phyloP scores from a whole-genome alignment of 345 rosid genomes.

The Eucalyptus regnans region DNA sequence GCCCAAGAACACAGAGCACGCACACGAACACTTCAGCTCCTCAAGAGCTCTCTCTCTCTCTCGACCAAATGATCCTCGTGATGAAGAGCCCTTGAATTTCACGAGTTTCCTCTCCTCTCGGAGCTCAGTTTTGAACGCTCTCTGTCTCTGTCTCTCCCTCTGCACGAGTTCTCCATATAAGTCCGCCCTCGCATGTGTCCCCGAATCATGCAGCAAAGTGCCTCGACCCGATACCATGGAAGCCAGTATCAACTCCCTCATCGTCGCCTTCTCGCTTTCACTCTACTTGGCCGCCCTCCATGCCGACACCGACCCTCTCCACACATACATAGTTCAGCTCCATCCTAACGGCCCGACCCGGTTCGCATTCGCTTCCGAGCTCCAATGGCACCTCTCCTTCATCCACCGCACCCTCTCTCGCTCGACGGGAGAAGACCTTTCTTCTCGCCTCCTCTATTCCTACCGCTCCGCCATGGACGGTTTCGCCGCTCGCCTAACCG shows the following conservation, averaged over 20 bases:
- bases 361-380: slow-evolving; percentile 29
- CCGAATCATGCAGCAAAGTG: slow-evolving; percentile 22
- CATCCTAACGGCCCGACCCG: slow-evolving; percentile 40
- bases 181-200: slow-evolving; percentile 28
- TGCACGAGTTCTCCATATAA: slow-evolving; percentile 8
- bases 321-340: slow-evolving; percentile 81
- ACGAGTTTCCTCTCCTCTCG: slow-evolving; percentile 74
- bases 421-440: slow-evolving; percentile 27
- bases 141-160: slow-evolving; percentile 3
- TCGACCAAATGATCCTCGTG: slow-evolving; percentile 76
- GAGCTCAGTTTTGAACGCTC: slow-evolving; percentile 10
- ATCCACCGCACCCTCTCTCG: slow-evolving; percentile 40
- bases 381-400: slow-evolving; percentile 3
- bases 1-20: background rate
- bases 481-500: slow-evolving; percentile 68
- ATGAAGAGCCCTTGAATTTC: slow-evolving; percentile 82
- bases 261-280: slow-evolving; percentile 8
- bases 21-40: slow-evolving; percentile 2
- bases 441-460: slow-evolving; percentile 77
- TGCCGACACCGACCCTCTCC: slow-evolving; percentile 5
- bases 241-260: background rate
- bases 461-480: slow-evolving; percentile 82
- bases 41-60: slow-evolving; percentile 1
- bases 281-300: slow-evolving; percentile 12
- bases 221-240: slow-evolving; percentile 21